Base-by-base conservation (phyloP, 148 eudicot genomes). In the Pouteria glomerata region DNA sequence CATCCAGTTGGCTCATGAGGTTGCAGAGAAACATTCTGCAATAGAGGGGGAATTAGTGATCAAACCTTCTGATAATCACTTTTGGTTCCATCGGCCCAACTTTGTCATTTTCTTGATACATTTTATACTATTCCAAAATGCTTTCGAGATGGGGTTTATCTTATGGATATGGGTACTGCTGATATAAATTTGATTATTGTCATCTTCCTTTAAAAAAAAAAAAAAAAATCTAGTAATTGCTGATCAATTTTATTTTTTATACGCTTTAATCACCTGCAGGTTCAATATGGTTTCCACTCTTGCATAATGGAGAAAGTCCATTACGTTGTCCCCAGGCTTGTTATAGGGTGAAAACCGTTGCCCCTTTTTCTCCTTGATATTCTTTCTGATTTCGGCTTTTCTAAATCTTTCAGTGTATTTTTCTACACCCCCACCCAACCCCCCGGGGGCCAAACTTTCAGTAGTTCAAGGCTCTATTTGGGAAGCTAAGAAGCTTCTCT, bases 271-370 rank as follows among this genome's bases (percentile, higher is more conserved):
- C 27, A 30, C 21, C 3, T 71, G 19, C n/a, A 89, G 95, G 81
- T 90, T 60, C 92, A 90, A 82, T 90, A 86, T 59, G 92, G 92
- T 57, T 85, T 88, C 31, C 80, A 82, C 73, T 90, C 96, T 8
- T 90, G 96, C 77, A 88, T 90, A n/a, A 90, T 90, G 96, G 96
- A 92, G 60, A 74, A 86, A 66, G 70, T 83, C 29, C 66, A 79
- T 57, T 90, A 76, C 34, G 85, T 86, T 26, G 39, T 88, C 48
- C 90, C 92, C 8, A 74, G 96, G 57, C 86, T 90, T 13, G 70
- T 88, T 21, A 80, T 88, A 35, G 96, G 89, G 90, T 90, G 79
- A 77, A 60, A 69, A 23, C 62, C 52, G 21, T 11, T 47, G 39
- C 14, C 47, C 19, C n/a, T 23, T 6, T 29, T 21, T 59, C 48